Base-by-base conservation (phyloP, 441 rosid species). In the Populus hybrid region DNA sequence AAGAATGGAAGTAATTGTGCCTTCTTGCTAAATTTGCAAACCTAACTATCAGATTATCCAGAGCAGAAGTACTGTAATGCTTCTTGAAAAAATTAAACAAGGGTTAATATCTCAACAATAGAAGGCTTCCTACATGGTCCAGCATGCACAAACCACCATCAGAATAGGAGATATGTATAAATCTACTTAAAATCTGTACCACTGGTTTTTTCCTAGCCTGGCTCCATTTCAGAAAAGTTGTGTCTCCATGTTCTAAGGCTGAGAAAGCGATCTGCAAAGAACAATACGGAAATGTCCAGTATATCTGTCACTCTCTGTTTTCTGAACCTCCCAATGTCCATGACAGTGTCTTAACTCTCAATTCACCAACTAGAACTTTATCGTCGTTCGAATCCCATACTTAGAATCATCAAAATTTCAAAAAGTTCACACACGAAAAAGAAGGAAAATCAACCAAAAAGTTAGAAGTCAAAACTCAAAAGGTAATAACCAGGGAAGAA, bases 241-340 rank as follows among this genome's bases (percentile, higher is more conserved):
- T 67, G 67, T 70, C 82, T 75, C 74, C 81, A 81, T 81, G 85
- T 83, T 86, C 87, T 42, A 74, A 72, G 87, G 84, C 82, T 79
- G 69, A 80, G 73, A 80, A 78, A 80, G 69, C 75, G 77, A 80
- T 75, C 80, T 40, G 42, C 32, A 76, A 75, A 75, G 18, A 68
- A 75, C 69, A 76, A 78, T 77, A 67, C 46, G 79, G 86, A 77
- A 75, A 21, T 81, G 73, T 79, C 83, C 78, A 32, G 70, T 72
- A 69, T 78, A 77, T 73, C 24, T 86, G 85, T 79, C 75, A 78
- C 70, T 83, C 77, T 76, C 66, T 76, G 79, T 81, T 72, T 36
- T 19, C 82, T 75, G 34, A 65, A 61, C 38, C 32, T 67, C 30
- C 21, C 53, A 65, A 2, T 53, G 69, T 82, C 68, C 69, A 59